Conservation (phyloP, 1,284 basidiomycete genomes). For the Moesziomyces antarcticus region DNA sequence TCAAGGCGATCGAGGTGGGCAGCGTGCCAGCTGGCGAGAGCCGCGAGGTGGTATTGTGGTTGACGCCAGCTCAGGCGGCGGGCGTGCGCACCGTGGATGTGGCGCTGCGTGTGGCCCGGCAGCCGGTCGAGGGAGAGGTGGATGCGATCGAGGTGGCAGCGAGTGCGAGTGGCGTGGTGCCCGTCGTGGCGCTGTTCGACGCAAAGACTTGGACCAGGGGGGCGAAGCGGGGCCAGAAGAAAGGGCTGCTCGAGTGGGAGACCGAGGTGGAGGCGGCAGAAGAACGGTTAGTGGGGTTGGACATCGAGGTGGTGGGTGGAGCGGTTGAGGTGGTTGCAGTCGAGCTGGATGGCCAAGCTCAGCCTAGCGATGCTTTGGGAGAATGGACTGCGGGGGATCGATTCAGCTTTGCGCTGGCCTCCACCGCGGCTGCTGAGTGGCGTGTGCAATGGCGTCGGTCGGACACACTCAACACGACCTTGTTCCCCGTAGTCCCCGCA, state of each 20-base stretch:
- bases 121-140: not conserved
- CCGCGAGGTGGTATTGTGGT: slow-evolving; percentile 10
- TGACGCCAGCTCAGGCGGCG: slow-evolving; percentile 9
- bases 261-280: slow-evolving; percentile 1
- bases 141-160: slow-evolving; percentile 9
- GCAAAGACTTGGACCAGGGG: slow-evolving; percentile 1
- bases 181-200: slow-evolving; percentile 9
- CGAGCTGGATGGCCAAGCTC: not conserved
- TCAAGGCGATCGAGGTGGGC: not conserved
- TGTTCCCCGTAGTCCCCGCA: slow-evolving; percentile 6
- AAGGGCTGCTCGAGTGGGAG: slow-evolving; percentile 18
- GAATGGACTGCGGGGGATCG: slow-evolving; percentile 12
- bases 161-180: slow-evolving; percentile 2
- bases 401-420: slow-evolving; percentile 8
- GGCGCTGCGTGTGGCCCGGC: slow-evolving; percentile 1
- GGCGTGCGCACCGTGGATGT: slow-evolving; percentile 17
- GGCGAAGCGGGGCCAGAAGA: not conserved
- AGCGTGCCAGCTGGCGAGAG: slow-evolving; percentile 4
- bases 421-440: no score
- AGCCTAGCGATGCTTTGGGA: slow-evolving; percentile 3
- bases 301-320: slow-evolving; percentile 5
- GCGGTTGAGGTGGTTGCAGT: not conserved
- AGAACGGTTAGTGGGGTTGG: slow-evolving; percentile 13
- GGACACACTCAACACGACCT: not conserved
- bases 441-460: not conserved